Evolutionary conservation across 371 early-diverging fungal species (phyloP).

Genomic region (Mortierella sp.): DNA sequence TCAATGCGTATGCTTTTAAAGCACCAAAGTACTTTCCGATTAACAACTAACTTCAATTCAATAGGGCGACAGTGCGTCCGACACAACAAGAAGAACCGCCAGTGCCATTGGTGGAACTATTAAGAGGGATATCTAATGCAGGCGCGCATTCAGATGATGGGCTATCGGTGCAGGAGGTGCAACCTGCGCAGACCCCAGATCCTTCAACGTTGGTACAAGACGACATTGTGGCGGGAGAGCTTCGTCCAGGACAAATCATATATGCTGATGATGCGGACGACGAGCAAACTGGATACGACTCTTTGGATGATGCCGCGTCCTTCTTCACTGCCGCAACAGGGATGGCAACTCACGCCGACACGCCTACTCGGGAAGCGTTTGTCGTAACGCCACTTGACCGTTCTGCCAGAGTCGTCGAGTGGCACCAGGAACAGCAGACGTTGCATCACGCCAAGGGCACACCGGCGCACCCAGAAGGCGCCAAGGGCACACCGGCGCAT

Average conservation of each 20-base stretch:
- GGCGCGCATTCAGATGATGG: conserved; percentile 39
- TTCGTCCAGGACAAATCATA: conserved; percentile 5
- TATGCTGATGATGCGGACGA: conserved; percentile 52
- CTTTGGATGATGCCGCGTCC: conserved; percentile 49
- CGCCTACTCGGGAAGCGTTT: conserved; percentile 42
- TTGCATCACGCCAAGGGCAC: conserved; percentile 42
- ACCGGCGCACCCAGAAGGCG: background rate
- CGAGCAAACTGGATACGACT: conserved; percentile 56
- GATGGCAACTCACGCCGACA: conserved; percentile 30
- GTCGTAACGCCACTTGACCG: conserved; percentile 41
- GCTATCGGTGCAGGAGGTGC: conserved; percentile 6
- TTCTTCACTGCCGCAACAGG: conserved; percentile 54
- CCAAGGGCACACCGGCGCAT: conserved; percentile 16
- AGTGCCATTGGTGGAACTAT: conserved; percentile 32
- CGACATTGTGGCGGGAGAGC: conserved; percentile 3
- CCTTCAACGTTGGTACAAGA: background rate
- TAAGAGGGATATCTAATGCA: conserved; percentile 34
- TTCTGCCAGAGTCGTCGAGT: conserved; percentile 47
- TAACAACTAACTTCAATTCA: background rate
- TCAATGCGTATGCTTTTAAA: background rate
- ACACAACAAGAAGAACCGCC: conserved; percentile 25
- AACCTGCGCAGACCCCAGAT: conserved; percentile 1
- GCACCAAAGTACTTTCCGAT: background rate
- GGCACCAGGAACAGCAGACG: conserved; percentile 55
- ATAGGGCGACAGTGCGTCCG: conserved; percentile 30